Evolutionary conservation across 192 early-diverging fungal species (phyloP).

Genomic region (Powellomyces hirtus): DNA sequence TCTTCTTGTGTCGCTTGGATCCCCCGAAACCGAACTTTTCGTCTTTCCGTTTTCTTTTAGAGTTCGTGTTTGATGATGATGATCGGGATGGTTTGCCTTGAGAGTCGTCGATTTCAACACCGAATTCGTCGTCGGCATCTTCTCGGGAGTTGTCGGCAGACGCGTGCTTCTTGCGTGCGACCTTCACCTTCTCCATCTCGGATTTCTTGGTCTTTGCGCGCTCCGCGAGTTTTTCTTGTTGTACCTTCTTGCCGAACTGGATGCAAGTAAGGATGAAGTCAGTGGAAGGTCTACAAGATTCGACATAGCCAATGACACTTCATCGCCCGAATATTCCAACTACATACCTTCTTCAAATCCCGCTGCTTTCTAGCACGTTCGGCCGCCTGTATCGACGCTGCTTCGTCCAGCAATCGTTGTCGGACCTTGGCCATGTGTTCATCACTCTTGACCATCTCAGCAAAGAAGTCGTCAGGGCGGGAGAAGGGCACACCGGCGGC

Average conservation of each 20-base stretch:
- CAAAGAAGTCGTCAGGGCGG: conserved; percentile 94
- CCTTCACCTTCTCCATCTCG: conserved; percentile 88
- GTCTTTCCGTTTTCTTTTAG: conserved; percentile 71
- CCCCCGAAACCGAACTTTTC: conserved; percentile 92
- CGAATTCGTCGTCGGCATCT: conserved; percentile 64
- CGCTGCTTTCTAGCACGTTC: conserved; percentile 86
- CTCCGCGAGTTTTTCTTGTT: conserved; percentile 86
- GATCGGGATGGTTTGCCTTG: too few relatives aligned
- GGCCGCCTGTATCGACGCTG: conserved; percentile 70
- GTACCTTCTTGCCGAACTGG: conserved; percentile 93
- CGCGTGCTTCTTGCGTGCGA: conserved; percentile 81
- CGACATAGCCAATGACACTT: not conserved
- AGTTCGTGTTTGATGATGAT: conserved; percentile 28
- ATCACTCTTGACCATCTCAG: conserved; percentile 98
- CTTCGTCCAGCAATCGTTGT: conserved; percentile 82
- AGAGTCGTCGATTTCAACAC: conserved; percentile 61
- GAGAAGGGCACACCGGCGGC: conserved; percentile 71
- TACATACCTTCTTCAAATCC: conserved; percentile 74
- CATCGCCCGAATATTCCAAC: not conserved
- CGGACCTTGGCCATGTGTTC: conserved; percentile 90
- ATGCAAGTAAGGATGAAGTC: not conserved
- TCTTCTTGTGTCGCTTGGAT: conserved; percentile 73
- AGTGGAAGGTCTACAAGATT: too few relatives aligned
- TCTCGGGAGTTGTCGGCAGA: conserved; percentile 35
- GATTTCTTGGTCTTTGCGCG: conserved; percentile 82